Conservation (phyloP, 768 basidiomycete genomes). For the Russula sp. region DNA sequence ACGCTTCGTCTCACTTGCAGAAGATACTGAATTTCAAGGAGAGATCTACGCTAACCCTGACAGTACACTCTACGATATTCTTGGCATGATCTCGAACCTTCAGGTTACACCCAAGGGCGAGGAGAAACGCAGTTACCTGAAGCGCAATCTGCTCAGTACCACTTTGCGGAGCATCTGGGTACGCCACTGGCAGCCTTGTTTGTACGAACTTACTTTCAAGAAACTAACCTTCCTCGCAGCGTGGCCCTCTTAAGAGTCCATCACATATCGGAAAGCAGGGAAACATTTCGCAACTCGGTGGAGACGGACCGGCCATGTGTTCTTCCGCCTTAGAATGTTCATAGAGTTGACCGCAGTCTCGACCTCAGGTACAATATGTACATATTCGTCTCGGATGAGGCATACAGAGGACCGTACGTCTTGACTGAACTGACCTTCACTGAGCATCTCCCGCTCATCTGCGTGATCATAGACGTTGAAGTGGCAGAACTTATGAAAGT, state of each 20-base stretch:
- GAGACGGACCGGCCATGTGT: constrained; percentile 20
- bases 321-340: not conserved
- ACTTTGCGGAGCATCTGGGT: constrained; percentile 20
- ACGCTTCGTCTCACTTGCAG: not conserved
- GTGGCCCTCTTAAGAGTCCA: constrained; percentile 19
- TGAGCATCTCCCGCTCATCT: not conserved
- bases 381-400: constrained; percentile 17
- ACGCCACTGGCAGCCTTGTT: not conserved
- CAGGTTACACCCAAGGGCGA: constrained; percentile 13
- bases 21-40: constrained; percentile 14
- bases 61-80: constrained; percentile 17
- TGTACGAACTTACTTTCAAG: not conserved
- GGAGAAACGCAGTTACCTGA: constrained; percentile 18
- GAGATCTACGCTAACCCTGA: constrained; percentile 23
- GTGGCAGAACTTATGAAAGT: constrained; percentile 21
- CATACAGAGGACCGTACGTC: constrained; percentile 23
- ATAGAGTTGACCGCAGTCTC: not conserved
- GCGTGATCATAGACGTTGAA: constrained; percentile 14
- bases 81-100: constrained; percentile 20
- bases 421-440: not conserved
- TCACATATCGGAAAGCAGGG: constrained; percentile 20
- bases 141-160: constrained; percentile 5
- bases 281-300: constrained; percentile 20
- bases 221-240: not conserved
- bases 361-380: constrained; percentile 12